Percentiles rank a stretch among this genome's conserved stretches.
Conservation (phyloP, 202 grass and related monocot species). For the Schoenoplectus triqueter region DNA sequence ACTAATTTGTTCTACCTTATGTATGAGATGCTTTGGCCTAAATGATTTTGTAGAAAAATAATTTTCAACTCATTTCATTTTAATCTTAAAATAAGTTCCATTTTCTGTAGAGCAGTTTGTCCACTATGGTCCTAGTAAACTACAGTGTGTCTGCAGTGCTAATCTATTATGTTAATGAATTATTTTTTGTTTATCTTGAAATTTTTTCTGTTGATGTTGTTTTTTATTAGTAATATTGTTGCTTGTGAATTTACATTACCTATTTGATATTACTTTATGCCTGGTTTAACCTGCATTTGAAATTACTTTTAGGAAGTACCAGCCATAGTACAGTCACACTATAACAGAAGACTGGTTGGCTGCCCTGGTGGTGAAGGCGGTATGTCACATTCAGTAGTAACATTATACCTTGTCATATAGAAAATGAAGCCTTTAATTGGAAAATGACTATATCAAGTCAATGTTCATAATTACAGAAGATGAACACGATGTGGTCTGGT, state of each 20-base stretch:
- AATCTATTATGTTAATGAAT: background rate
- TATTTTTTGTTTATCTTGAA: background rate
- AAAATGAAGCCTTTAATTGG: background rate
- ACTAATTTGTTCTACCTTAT: background rate
- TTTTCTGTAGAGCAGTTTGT: slow-evolving; percentile 15
- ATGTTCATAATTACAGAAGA: slow-evolving; percentile 54
- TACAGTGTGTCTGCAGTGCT: background rate
- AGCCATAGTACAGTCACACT: slow-evolving; percentile 68
- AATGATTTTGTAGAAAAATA: background rate
- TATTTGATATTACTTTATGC: slow-evolving; percentile 1
- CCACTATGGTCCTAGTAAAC: background rate
- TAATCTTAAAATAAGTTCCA: background rate
- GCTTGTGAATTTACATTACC: background rate
- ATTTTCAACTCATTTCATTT: background rate
- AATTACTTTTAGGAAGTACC: slow-evolving; percentile 57
- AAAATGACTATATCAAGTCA: slow-evolving; percentile 1
- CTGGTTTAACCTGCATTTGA: slow-evolving; percentile 15
- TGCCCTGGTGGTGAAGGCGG: slow-evolving; percentile 75
- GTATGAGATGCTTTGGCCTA: background rate
- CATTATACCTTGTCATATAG: slow-evolving; percentile 11
- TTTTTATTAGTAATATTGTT: background rate
- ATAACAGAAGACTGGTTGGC: slow-evolving; percentile 78
- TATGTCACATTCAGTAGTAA: slow-evolving; percentile 33
- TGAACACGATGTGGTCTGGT: slow-evolving; percentile 89
- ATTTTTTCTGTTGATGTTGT: too few species aligned